Evolutionary conservation across 2,329 filamentous ascomycete genomes (phyloP), one percentile per base, ranked within the genome.

Genomic region (Fonsecaea monophora): DNA sequence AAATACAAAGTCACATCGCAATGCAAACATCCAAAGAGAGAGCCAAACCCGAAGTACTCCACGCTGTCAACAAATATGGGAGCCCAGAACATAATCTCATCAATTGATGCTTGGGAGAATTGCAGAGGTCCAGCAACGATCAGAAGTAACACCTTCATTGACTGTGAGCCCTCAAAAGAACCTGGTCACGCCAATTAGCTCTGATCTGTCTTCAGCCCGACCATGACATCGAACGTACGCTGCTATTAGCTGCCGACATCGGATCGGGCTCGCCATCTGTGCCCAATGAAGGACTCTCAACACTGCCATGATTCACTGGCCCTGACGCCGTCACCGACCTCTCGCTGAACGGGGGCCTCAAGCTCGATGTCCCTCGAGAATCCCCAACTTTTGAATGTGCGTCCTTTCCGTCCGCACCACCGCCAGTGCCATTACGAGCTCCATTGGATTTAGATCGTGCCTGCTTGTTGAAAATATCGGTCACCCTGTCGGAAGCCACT

Each of bases 401-500:
- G 15, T 53, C 62, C 53, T 53, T 54, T 38, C 42, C 45, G n/a
- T 60, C 54, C 25, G 34, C 21, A 32, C 50, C 9, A 38, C 12
- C 59, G n/a, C 34, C 34, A 15, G 59, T 57, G 7, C 61, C 59
- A 35, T 62, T 62, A 13, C 18, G 69, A 37, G 73, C 74, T 53
- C 69, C 71, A 25, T 59, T 42, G 62, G 18, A 75, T 74, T 58
- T 75, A 61, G 71, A 77, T 87, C 86, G 65, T 83, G 82, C 76
- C 79, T 92, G 91, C 77, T 95, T 92, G 60, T 94, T 85, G 61
- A 96, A 83, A 59, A 90, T 90, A 48, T 67, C 70, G 10, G 54
- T 71, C 35, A 72, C 92, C 90, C 94, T 93, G 38, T 98, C 88
- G 4, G 95, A 97, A 12, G 93, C 94, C 77, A 94, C 98, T 78